phyloP scores from a whole-genome alignment of 208 protist genomes.

The Trypanosomatidae sp. region DNA sequence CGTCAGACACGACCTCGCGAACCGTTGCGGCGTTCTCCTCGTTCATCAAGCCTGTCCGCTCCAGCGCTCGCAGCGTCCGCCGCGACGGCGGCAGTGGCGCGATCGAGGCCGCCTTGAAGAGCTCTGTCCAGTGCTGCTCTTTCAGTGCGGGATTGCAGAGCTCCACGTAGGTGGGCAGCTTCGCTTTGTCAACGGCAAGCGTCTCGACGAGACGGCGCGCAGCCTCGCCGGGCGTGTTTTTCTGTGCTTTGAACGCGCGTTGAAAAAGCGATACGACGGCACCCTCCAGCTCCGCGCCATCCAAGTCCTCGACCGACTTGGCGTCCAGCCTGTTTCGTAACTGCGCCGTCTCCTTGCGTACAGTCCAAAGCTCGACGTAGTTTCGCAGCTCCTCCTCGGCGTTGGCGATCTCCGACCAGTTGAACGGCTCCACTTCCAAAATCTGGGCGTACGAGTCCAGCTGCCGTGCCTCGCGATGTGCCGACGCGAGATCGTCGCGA shows the following conservation, averaged over 20 bases:
- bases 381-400: slow-evolving; percentile 58
- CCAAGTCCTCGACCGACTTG: slow-evolving; percentile 46
- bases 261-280: slow-evolving; percentile 65
- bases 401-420: slow-evolving; percentile 69
- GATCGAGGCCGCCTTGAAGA: slow-evolving; percentile 69
- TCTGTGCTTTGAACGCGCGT: slow-evolving; percentile 61
- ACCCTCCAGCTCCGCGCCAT: slow-evolving; percentile 73
- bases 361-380: slow-evolving; percentile 76
- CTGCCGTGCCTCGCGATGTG: slow-evolving; percentile 34
- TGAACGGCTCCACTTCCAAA: slow-evolving; percentile 64
- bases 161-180: slow-evolving; percentile 64
- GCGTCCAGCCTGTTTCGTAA: slow-evolving; percentile 53
- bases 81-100: slow-evolving; percentile 27
- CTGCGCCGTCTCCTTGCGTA: slow-evolving; percentile 51
- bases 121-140: slow-evolving; percentile 64
- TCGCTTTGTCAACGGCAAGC: slow-evolving; percentile 70
- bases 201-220: slow-evolving; percentile 61
- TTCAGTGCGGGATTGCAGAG: slow-evolving; percentile 91
- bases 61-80: slow-evolving; percentile 56
- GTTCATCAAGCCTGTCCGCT: slow-evolving; percentile 36
- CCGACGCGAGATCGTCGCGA: slow-evolving; percentile 24
- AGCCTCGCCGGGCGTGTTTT: slow-evolving; percentile 65
- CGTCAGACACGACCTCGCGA: slow-evolving; percentile 82
- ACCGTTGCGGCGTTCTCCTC: slow-evolving; percentile 53
- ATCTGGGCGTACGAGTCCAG: slow-evolving; percentile 71